phyloP scores from a whole-genome alignment of 1,284 basidiomycete genomes.

The Fomitopsis palustris region DNA sequence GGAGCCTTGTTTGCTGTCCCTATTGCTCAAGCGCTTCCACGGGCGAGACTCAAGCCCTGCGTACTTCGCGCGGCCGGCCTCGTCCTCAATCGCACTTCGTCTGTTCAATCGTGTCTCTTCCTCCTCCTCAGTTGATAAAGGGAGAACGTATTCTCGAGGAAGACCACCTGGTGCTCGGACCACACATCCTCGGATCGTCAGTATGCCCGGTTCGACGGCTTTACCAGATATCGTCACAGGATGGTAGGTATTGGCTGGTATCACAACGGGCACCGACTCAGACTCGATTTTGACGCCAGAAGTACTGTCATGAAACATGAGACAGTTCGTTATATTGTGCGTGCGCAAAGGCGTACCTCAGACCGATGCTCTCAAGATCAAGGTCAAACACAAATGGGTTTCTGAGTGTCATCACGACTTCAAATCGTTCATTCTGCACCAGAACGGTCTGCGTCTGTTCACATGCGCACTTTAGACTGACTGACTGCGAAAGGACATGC shows the following conservation, averaged over 20 bases:
- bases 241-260: slow-evolving; percentile 76
- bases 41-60: slow-evolving; percentile 65
- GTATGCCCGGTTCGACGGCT: slow-evolving; percentile 61
- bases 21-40: slow-evolving; percentile 45
- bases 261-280: slow-evolving; percentile 50
- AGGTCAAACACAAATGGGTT: slow-evolving; percentile 93
- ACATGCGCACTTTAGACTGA: not conserved
- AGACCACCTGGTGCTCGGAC: slow-evolving; percentile 76
- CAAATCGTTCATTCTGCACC: slow-evolving; percentile 81
- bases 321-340: not conserved
- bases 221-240: slow-evolving; percentile 71
- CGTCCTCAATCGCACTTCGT: slow-evolving; percentile 56
- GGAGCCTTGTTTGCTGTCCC: slow-evolving; percentile 22
- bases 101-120: slow-evolving; percentile 58
- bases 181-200: slow-evolving; percentile 75
- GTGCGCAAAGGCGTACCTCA: slow-evolving; percentile 59
- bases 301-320: slow-evolving; percentile 49
- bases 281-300: slow-evolving; percentile 77
- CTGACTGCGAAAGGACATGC: no score
- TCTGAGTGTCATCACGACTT: slow-evolving; percentile 80
- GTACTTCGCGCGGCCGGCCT: slow-evolving; percentile 67
- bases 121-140: slow-evolving; percentile 71
- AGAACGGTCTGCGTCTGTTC: slow-evolving; percentile 57
- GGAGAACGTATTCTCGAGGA: slow-evolving; percentile 72
- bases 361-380: slow-evolving; percentile 75